These are phyloP conservation scores for Pyrenochaeta sp. DNA, from an alignment of 2,329 filamentous ascomycete species.

Conservation along the genomic window DNA sequence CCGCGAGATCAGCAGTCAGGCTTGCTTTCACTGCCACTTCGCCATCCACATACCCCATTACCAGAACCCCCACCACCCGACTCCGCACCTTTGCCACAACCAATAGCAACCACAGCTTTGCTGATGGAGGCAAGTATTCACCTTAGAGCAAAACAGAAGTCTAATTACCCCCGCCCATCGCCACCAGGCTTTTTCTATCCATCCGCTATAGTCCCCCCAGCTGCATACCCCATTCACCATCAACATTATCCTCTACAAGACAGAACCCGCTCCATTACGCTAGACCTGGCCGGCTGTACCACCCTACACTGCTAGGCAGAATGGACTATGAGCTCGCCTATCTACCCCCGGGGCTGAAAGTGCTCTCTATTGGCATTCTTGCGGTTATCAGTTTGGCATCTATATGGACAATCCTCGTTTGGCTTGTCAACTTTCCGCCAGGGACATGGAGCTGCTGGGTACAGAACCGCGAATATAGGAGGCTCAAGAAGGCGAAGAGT, in stretches of 20 bases:
- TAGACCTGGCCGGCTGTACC: background rate
- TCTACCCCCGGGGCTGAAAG: conserved; percentile 11
- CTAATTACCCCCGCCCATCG: conserved; percentile 12
- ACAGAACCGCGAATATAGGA: background rate
- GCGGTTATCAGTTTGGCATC: conserved; percentile 8
- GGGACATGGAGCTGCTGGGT: conserved; percentile 6
- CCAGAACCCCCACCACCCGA: background rate
- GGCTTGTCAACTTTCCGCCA: conserved; percentile 28
- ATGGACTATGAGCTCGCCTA: conserved; percentile 14
- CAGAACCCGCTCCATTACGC: background rate
- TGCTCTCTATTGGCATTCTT: conserved; percentile 6
- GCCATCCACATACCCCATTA: background rate
- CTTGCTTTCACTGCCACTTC: background rate
- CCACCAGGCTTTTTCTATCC: conserved; percentile 18
- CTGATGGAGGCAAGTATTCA: background rate
- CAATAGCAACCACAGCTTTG: background rate
- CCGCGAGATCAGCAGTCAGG: background rate
- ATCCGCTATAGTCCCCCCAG: conserved; percentile 10
- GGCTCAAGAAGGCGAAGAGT: background rate
- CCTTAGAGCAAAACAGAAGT: background rate
- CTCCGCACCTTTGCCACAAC: background rate
- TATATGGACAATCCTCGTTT: conserved; percentile 17
- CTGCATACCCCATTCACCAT: background rate
- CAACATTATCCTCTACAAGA: background rate
- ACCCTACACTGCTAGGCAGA: background rate